phyloP scores from a whole-genome alignment of 1,284 basidiomycete genomes.

The Malassezia caprae region DNA sequence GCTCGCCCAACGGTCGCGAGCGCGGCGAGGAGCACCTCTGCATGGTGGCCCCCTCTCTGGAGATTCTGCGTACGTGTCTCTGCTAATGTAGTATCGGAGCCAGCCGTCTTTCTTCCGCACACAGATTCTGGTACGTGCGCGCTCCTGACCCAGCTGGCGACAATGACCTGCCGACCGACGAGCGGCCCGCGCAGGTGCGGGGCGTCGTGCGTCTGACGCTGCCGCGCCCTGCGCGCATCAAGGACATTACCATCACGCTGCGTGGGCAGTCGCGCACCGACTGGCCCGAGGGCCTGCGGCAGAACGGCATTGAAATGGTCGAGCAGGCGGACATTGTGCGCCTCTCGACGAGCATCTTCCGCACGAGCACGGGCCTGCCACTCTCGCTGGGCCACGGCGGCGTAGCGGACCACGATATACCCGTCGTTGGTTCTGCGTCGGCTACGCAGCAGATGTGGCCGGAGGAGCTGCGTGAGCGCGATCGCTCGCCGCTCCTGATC shows the following conservation, averaged over 20 bases:
- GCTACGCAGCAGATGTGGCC: slow-evolving; percentile 1
- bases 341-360: slow-evolving; percentile 65
- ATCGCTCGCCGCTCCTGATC: neutral
- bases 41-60: slow-evolving; percentile 8
- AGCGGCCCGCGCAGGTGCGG: slow-evolving; percentile 63
- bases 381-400: neutral
- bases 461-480: slow-evolving; percentile 1
- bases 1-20: neutral
- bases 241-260: slow-evolving; percentile 70
- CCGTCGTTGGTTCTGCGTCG: neutral
- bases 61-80: neutral
- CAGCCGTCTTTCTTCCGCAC: slow-evolving; percentile 33
- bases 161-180: slow-evolving; percentile 2
- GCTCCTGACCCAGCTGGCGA: neutral
- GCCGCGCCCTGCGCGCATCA: slow-evolving; percentile 72
- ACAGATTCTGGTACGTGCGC: neutral
- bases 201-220: slow-evolving; percentile 76
- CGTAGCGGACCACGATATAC: neutral
- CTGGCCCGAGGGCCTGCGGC: slow-evolving; percentile 82
- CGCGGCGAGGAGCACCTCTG: no score
- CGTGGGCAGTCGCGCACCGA: slow-evolving; percentile 59
- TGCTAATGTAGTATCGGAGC: slow-evolving; percentile 22
- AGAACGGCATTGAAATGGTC: slow-evolving; percentile 64
- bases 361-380: slow-evolving; percentile 49
- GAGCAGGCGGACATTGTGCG: slow-evolving; percentile 72